Conservation (phyloP, 2,329 filamentous ascomycete genomes). For the Emydomyces testavorans region DNA sequence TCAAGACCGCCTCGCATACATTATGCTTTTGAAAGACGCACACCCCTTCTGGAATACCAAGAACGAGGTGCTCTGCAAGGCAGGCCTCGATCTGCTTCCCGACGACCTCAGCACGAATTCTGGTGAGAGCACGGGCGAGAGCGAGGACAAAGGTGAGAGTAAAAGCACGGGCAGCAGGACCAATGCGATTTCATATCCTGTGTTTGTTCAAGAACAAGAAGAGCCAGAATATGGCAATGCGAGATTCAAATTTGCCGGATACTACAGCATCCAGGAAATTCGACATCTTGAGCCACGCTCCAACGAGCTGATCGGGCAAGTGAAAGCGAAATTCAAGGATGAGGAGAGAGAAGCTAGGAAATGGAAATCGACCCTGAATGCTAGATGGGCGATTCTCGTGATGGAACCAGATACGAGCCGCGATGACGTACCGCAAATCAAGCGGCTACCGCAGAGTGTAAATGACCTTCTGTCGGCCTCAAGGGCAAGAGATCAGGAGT, state of each 20-base stretch:
- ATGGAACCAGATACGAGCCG: not conserved
- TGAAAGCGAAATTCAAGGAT: slow-evolving; percentile 5
- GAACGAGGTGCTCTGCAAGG: slow-evolving; percentile 11
- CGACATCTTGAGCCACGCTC: slow-evolving; percentile 11
- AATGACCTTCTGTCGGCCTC: not conserved
- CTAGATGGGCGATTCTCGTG: not conserved
- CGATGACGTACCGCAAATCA: not conserved
- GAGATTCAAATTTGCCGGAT: slow-evolving; percentile 3
- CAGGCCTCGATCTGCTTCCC: slow-evolving; percentile 11
- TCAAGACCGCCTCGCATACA: slow-evolving; percentile 9
- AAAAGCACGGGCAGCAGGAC: not conserved
- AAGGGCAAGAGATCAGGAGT: not conserved
- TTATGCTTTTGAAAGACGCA: slow-evolving; percentile 2
- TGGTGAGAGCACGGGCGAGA: not conserved
- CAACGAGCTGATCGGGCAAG: slow-evolving; percentile 3
- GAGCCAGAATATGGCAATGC: not conserved
- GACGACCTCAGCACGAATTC: not conserved
- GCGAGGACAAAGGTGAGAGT: too few relatives aligned
- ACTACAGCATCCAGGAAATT: slow-evolving; percentile 6
- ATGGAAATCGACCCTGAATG: not conserved
- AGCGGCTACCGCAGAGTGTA: not conserved
- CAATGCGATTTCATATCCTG: slow-evolving; percentile 4
- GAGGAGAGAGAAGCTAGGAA: not conserved
- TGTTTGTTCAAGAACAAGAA: slow-evolving; percentile 3
- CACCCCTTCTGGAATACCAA: slow-evolving; percentile 13